phyloP scores from a whole-genome alignment of 2,329 filamentous ascomycete genomes.

The Pseudofabraea citricarpa region DNA sequence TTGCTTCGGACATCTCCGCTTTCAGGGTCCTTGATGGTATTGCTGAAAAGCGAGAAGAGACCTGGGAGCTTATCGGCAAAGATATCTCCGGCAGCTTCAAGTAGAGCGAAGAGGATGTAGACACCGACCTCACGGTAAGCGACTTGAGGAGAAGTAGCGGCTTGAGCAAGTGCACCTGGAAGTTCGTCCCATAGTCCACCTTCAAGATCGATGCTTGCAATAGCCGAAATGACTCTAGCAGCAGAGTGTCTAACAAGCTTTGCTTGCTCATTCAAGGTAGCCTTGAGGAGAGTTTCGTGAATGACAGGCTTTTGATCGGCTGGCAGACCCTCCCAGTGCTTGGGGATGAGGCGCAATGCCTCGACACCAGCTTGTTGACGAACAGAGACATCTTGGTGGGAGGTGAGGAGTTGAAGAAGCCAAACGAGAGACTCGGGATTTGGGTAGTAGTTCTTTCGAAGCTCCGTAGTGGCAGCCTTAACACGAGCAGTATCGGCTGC shows the following conservation, averaged over 20 bases:
- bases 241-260: slow-evolving; percentile 78
- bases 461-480: slow-evolving; percentile 82
- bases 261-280: slow-evolving; percentile 74
- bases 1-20: slow-evolving; percentile 92
- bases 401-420: slow-evolving; percentile 83
- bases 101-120: slow-evolving; percentile 87
- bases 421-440: slow-evolving; percentile 78
- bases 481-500: slow-evolving; percentile 83
- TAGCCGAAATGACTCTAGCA: slow-evolving; percentile 80
- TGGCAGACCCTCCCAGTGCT: slow-evolving; percentile 77
- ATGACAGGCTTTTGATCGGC: slow-evolving; percentile 74
- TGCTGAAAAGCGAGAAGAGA: slow-evolving; percentile 77
- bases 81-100: slow-evolving; percentile 81
- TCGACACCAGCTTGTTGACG: slow-evolving; percentile 92
- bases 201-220: slow-evolving; percentile 81
- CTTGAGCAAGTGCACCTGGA: slow-evolving; percentile 71
- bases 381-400: slow-evolving; percentile 65
- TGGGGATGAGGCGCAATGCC: slow-evolving; percentile 73
- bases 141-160: slow-evolving; percentile 69
- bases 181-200: slow-evolving; percentile 83
- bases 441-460: slow-evolving; percentile 92
- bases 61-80: slow-evolving; percentile 77
- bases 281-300: slow-evolving; percentile 77
- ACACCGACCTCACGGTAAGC: slow-evolving; percentile 84
- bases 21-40: slow-evolving; percentile 84